These are phyloP conservation scores for Amanita exitialis DNA, from an alignment of 768 basidiomycete species.

Conservation along the genomic window DNA sequence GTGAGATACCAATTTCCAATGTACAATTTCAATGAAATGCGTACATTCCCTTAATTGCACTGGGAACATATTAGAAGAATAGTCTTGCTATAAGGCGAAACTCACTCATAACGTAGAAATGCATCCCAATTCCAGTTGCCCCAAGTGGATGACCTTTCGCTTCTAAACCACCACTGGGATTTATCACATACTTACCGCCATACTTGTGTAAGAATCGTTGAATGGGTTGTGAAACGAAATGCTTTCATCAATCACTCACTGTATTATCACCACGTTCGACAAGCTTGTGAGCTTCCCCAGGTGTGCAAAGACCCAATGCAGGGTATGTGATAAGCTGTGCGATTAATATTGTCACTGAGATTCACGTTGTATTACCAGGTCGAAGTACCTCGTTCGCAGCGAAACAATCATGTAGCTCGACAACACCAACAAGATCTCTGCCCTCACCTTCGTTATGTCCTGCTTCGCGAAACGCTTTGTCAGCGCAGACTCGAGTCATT, in stretches of 20 bases:
- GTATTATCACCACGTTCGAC: conserved; percentile 76
- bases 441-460: conserved; percentile 56
- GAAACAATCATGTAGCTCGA: conserved; percentile 86
- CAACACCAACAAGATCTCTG: conserved; percentile 68
- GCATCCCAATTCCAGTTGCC: conserved; percentile 79
- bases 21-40: conserved; percentile 9
- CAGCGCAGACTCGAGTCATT: conserved; percentile 64
- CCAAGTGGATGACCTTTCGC: conserved; percentile 87
- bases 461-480: conserved; percentile 61
- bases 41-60: conserved; percentile 71
- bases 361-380: neutral
- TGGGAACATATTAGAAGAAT: conserved; percentile 13
- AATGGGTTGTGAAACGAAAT: neutral
- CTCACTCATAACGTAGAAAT: conserved; percentile 76
- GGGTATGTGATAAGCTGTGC: conserved; percentile 70
- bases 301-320: conserved; percentile 61
- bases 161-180: conserved; percentile 79
- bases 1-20: neutral
- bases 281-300: conserved; percentile 61
- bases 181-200: conserved; percentile 77
- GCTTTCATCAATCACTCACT: conserved; percentile 26
- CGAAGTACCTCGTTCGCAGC: conserved; percentile 61
- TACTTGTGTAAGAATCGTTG: conserved; percentile 32
- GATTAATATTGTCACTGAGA: neutral
- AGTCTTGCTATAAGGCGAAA: neutral